phyloP scores from a whole-genome alignment of 2,329 filamentous ascomycete species.

The Claviceps africana region DNA sequence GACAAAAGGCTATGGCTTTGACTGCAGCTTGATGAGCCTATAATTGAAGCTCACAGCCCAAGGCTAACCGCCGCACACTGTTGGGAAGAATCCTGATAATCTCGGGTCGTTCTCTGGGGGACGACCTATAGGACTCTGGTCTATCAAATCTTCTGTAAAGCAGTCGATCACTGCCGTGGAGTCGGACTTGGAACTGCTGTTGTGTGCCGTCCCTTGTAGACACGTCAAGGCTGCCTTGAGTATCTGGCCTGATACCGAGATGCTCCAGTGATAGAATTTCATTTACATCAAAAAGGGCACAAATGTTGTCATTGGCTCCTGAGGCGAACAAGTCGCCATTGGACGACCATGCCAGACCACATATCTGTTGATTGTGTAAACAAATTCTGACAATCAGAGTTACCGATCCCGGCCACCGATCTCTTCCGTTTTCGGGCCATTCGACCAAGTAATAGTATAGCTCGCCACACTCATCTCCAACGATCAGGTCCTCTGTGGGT shows the following conservation, averaged over 20 bases:
- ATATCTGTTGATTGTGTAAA: conserved; percentile 79
- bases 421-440: conserved; percentile 57
- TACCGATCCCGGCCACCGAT: conserved; percentile 66
- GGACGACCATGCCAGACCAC: conserved; percentile 76
- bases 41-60: conserved; percentile 50
- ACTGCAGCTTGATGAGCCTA: conserved; percentile 78
- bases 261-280: conserved; percentile 31
- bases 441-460: conserved; percentile 84
- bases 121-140: not conserved
- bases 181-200: conserved; percentile 1
- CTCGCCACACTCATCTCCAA: conserved; percentile 71
- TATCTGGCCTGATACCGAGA: conserved; percentile 1
- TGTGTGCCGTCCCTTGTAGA: conserved; percentile 9
- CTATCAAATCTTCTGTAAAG: not conserved
- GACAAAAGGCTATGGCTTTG: conserved; percentile 93
- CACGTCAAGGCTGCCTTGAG: not conserved
- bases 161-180: not conserved
- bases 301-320: conserved; percentile 84
- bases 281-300: conserved; percentile 62
- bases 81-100: conserved; percentile 10
- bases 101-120: not conserved
- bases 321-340: conserved; percentile 68
- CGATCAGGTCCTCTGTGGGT: conserved; percentile 66
- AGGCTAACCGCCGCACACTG: conserved; percentile 32
- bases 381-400: conserved; percentile 63